A percentile compares a stretch with the other conserved stretches of the same genome.
Evolutionary conservation across 306 rosid species (phyloP).

Genomic region (Lathyrus oleraceus): DNA sequence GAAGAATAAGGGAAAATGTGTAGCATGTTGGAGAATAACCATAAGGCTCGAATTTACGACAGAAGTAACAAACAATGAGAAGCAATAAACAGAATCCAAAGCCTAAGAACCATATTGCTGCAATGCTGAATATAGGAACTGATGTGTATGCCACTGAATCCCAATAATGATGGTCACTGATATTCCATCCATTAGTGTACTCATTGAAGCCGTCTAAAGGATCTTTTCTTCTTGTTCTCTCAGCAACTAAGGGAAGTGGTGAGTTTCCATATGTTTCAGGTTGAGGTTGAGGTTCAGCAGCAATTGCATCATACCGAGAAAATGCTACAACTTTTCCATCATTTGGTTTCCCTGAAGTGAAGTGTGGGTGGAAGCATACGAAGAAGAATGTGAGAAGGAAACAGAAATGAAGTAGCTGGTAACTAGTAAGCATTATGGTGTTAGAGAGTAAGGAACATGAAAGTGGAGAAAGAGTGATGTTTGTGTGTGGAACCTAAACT

Average conservation of each 20-base stretch:
- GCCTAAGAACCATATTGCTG: constrained; percentile 65
- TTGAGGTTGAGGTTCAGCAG: neutral
- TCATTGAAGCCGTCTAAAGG: constrained; percentile 53
- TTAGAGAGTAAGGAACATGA: neutral
- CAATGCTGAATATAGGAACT: constrained; percentile 56
- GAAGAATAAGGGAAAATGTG: constrained; percentile 46
- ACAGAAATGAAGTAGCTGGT: constrained; percentile 32
- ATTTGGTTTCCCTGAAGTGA: constrained; percentile 38
- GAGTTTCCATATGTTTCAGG: constrained; percentile 40
- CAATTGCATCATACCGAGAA: constrained; percentile 34
- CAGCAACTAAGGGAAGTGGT: constrained; percentile 55
- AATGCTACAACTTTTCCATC: constrained; percentile 21
- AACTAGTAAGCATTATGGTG: constrained; percentile 29
- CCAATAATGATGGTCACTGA: constrained; percentile 61
- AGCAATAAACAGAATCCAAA: constrained; percentile 50
- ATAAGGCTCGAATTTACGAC: constrained; percentile 40
- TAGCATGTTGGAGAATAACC: constrained; percentile 50
- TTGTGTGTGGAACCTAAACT: neutral
- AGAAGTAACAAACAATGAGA: constrained; percentile 46
- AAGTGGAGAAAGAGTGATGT: neutral
- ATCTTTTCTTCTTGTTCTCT: constrained; percentile 64
- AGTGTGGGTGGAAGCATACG: constrained; percentile 12
- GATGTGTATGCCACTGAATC: constrained; percentile 67
- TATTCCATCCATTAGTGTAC: constrained; percentile 75
- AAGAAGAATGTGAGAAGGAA: constrained; percentile 34